These are phyloP conservation scores for Fusarium sp. DNA, from an alignment of 2,329 filamentous ascomycete genomes.

Conservation along the genomic window DNA sequence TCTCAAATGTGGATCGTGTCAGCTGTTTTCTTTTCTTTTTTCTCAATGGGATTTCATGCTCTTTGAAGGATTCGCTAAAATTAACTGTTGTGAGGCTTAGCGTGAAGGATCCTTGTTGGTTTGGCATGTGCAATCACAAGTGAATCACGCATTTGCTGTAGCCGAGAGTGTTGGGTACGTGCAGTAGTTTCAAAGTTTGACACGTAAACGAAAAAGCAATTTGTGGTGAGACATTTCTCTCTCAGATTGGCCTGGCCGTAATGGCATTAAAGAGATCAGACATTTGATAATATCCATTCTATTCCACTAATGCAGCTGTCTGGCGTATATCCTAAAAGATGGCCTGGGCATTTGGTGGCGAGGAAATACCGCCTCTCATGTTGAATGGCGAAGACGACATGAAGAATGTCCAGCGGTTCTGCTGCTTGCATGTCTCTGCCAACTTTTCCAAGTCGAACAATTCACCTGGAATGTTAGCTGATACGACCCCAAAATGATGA, in stretches of 20 bases:
- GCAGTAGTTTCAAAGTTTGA: neutral
- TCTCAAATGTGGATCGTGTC: conserved; percentile 1
- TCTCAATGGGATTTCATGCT: neutral
- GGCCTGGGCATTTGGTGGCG: conserved; percentile 33
- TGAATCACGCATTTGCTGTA: neutral
- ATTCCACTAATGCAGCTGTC: neutral
- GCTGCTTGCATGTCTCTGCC: conserved; percentile 65
- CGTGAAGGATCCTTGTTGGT: neutral
- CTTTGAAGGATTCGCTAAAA: neutral
- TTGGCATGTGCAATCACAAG: neutral
- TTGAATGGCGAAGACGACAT: conserved; percentile 63
- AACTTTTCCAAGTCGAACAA: conserved; percentile 53
- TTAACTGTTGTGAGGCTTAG: neutral
- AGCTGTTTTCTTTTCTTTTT: neutral
- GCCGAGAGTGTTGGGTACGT: neutral
- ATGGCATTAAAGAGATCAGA: too few relatives aligned
- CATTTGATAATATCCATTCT: neutral
- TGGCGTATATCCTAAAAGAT: conserved; percentile 10
- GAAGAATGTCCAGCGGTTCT: conserved; percentile 64
- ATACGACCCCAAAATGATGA: fast-evolving
- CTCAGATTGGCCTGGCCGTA: too few relatives aligned
- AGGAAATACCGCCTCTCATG: conserved; percentile 30
- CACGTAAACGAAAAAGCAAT: conserved; percentile 3
- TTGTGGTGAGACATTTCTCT: neutral
- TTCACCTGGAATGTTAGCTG: conserved; percentile 49